phyloP scores from a whole-genome alignment of 2,329 filamentous ascomycete genomes.

The Penicillium sp. region DNA sequence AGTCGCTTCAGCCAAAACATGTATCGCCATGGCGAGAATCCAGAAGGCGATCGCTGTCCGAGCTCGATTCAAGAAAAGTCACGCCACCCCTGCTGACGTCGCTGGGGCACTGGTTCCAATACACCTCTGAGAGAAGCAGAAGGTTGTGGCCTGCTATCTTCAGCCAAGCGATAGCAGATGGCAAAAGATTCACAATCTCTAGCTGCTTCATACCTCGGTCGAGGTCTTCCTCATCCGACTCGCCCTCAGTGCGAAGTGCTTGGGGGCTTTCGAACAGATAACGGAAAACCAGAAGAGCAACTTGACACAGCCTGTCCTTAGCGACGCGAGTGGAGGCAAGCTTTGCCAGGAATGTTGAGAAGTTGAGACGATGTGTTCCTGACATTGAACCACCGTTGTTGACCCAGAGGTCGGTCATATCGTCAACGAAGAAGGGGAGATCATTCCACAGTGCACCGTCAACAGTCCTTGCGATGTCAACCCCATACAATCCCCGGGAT shows the following conservation, averaged over 20 bases:
- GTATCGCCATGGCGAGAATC: slow-evolving; percentile 29
- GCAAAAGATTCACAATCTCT: slow-evolving; percentile 18
- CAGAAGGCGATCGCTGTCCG: slow-evolving; percentile 22
- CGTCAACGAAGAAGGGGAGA: slow-evolving; percentile 23
- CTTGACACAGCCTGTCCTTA: slow-evolving; percentile 23
- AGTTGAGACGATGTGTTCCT: slow-evolving; percentile 19
- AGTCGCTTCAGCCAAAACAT: slow-evolving; percentile 31
- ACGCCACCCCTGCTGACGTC: slow-evolving; percentile 15
- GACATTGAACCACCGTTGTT: slow-evolving; percentile 17
- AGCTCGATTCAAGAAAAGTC: slow-evolving; percentile 22
- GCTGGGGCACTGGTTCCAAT: slow-evolving; percentile 23
- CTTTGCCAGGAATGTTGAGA: slow-evolving; percentile 25
- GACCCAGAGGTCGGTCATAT: slow-evolving; percentile 25
- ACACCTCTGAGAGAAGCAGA: slow-evolving; percentile 20
- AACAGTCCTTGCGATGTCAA: slow-evolving; percentile 26
- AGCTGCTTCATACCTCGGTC: slow-evolving; percentile 2
- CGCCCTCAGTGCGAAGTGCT: slow-evolving; percentile 16
- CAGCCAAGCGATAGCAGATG: slow-evolving; percentile 20
- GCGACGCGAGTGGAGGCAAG: slow-evolving; percentile 22
- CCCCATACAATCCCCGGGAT: slow-evolving; percentile 8
- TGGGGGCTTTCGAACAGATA: slow-evolving; percentile 13
- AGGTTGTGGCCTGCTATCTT: slow-evolving; percentile 17
- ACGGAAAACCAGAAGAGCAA: slow-evolving; percentile 22
- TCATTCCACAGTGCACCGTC: slow-evolving; percentile 28
- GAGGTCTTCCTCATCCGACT: slow-evolving; percentile 18